These are phyloP conservation scores for Xylariaceae sp. DNA, from an alignment of 2,329 filamentous ascomycete species.

Conservation along the genomic window DNA sequence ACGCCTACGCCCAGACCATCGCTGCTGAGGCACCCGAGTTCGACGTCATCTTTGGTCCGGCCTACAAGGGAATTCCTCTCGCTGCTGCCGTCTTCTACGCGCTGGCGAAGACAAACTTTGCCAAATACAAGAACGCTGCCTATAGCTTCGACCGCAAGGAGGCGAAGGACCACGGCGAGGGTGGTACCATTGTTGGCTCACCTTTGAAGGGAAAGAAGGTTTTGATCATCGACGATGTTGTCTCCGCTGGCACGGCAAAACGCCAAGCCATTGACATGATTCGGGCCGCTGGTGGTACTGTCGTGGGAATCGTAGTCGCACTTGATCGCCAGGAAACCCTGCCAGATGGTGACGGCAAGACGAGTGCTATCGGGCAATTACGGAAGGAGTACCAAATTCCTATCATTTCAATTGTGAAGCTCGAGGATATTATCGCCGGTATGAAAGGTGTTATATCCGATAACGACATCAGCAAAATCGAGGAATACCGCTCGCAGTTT, in stretches of 20 bases:
- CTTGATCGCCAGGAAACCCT: slow-evolving; percentile 85
- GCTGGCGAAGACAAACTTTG: slow-evolving; percentile 64
- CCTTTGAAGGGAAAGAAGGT: slow-evolving; percentile 79
- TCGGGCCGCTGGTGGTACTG: slow-evolving; percentile 73
- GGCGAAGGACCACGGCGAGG: slow-evolving; percentile 92
- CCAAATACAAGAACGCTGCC: slow-evolving; percentile 63
- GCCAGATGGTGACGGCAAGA: slow-evolving; percentile 58
- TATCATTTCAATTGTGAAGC: slow-evolving; percentile 75
- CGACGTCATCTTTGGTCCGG: slow-evolving; percentile 88
- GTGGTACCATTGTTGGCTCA: slow-evolving; percentile 86
- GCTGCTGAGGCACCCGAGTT: slow-evolving; percentile 47
- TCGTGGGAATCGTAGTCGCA: slow-evolving; percentile 84
- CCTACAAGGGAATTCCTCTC: slow-evolving; percentile 97
- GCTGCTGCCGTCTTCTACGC: slow-evolving; percentile 72
- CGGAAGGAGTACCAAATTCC: slow-evolving; percentile 79
- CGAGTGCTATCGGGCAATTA: slow-evolving; percentile 82
- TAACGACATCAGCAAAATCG: slow-evolving; percentile 61
- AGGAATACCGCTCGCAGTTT: slow-evolving; percentile 68
- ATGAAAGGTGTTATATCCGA: slow-evolving; percentile 58
- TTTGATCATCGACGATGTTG: slow-evolving; percentile 92
- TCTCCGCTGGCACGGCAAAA: slow-evolving; percentile 92
- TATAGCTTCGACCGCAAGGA: slow-evolving; percentile 97
- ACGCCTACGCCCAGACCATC: slow-evolving; percentile 72
- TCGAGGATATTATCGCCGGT: slow-evolving; percentile 76
- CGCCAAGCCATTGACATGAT: slow-evolving; percentile 90